Base-by-base conservation (phyloP, 2,329 filamentous ascomycete genomes). In the Aureobasidium subglaciale region DNA sequence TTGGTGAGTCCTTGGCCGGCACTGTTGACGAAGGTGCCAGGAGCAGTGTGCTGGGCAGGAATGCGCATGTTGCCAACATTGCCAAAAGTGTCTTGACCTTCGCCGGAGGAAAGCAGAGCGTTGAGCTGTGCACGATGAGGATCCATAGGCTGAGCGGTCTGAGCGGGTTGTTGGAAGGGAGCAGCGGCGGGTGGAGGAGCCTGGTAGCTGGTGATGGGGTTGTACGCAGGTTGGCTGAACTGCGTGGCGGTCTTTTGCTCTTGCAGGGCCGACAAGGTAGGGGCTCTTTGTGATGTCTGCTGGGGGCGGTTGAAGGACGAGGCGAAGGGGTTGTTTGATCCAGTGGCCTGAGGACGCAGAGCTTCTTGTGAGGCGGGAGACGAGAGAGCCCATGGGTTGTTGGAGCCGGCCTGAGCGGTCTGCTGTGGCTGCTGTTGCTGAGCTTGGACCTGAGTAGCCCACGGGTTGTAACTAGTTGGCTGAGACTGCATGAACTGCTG, bases 291-390 rank as follows among this genome's bases (percentile, higher is more conserved):
- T 63, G 69, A 42, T 58, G 66, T 61, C 75, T 84, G 66, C 77
- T 85, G 74, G 62, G 80, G 74, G 57, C 79, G 76, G 58, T 72
- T 72, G 65, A 87, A 83, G n/a, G 85, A 80, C 11, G 81, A 78
- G 24, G 93, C 92, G 67, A 99, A 99, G 2, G 93, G 93, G 68
- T 99, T 99, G 77, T 99, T 99, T 15, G 93, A 97, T 45, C 93
- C 93, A 2, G 93, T 99, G 3, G 88, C 86, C 67, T 90, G 87
- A 4, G 90, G 87, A 67, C 87, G 85, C 60, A 96, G 73, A 2
- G 85, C 73, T 52, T 87, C 80, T 49, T 70, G 66, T n/a, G 83
- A 76, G 41, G 73, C 69, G 58, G 81, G 80, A 60, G 77, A 78
- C 49, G 69, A 67, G 9, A 64, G 64, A 22, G 89, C 87, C 89